phyloP scores from a whole-genome alignment of 768 basidiomycete species.

The Ramaria rubella region DNA sequence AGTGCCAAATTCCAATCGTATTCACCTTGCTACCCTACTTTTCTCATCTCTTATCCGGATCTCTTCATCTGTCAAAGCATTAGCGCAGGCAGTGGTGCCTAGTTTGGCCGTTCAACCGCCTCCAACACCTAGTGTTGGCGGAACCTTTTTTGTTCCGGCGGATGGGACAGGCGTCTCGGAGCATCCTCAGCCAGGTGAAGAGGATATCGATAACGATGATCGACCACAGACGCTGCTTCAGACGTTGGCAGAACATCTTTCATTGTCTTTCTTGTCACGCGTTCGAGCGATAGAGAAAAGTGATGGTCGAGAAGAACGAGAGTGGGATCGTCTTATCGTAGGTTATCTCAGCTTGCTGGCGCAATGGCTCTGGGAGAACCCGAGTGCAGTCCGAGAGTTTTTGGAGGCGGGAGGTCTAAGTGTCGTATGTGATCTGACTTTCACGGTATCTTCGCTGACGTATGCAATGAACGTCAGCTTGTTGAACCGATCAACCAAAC shows the following conservation, averaged over 20 bases:
- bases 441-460: not conserved
- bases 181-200: conserved; percentile 24
- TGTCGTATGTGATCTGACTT: conserved; percentile 52
- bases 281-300: conserved; percentile 56
- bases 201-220: conserved; percentile 34
- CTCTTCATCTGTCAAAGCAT: conserved; percentile 54
- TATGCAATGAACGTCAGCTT: conserved; percentile 42
- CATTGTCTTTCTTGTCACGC: conserved; percentile 75
- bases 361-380: conserved; percentile 98
- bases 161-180: conserved; percentile 33
- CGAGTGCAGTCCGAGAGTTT: conserved; percentile 80
- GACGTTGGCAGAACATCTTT: conserved; percentile 84
- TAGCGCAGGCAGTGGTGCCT: conserved; percentile 61
- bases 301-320: conserved; percentile 58
- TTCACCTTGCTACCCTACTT: conserved; percentile 68
- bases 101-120: conserved; percentile 18
- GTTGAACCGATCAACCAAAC: conserved; percentile 93
- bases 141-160: conserved; percentile 67
- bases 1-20: conserved; percentile 49
- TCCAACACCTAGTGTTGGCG: conserved; percentile 21
- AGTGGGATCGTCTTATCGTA: conserved; percentile 87
- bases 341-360: conserved; percentile 77
- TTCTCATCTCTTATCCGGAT: conserved; percentile 73
- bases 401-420: conserved; percentile 85
- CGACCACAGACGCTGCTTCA: conserved; percentile 65